phyloP scores from a whole-genome alignment of 768 basidiomycete genomes.

The Chalciporus chontae region DNA sequence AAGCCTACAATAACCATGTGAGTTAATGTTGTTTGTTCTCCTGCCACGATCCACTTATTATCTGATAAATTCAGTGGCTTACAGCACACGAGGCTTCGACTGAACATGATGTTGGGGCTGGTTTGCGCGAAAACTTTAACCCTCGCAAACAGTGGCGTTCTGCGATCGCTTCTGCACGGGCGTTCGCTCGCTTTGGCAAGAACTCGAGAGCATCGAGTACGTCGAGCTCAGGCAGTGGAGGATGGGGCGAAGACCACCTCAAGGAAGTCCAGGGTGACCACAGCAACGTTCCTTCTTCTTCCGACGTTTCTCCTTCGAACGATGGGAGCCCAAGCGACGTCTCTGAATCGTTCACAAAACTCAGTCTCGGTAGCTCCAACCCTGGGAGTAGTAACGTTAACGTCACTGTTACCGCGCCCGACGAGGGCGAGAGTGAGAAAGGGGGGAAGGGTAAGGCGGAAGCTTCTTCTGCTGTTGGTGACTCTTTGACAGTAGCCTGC shows the following conservation, averaged over 20 bases:
- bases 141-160: slow-evolving; percentile 69
- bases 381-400: slow-evolving; percentile 40
- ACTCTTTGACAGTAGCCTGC: slow-evolving; percentile 20
- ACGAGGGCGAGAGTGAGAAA: slow-evolving; percentile 17
- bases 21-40: slow-evolving; percentile 17
- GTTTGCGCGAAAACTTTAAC: slow-evolving; percentile 81
- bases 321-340: slow-evolving; percentile 25
- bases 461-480: slow-evolving; percentile 15
- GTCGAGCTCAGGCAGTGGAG: slow-evolving; percentile 32
- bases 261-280: slow-evolving; percentile 21
- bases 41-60: neutral
- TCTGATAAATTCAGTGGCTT: slow-evolving; percentile 55
- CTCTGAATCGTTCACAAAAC: slow-evolving; percentile 22
- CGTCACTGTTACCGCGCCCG: slow-evolving; percentile 36
- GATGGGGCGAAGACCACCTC: slow-evolving; percentile 34
- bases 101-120: slow-evolving; percentile 70
- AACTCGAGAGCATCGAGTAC: slow-evolving; percentile 24
- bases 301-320: slow-evolving; percentile 34
- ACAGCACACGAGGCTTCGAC: slow-evolving; percentile 59
- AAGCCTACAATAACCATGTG: slow-evolving; percentile 69
- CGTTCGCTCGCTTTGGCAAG: slow-evolving; percentile 32
- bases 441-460: slow-evolving; percentile 24
- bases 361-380: slow-evolving; percentile 29
- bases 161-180: slow-evolving; percentile 57
- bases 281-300: slow-evolving; percentile 32